phyloP scores from a whole-genome alignment of 2,329 filamentous ascomycete genomes.

The Coleophoma eucalyptorum region DNA sequence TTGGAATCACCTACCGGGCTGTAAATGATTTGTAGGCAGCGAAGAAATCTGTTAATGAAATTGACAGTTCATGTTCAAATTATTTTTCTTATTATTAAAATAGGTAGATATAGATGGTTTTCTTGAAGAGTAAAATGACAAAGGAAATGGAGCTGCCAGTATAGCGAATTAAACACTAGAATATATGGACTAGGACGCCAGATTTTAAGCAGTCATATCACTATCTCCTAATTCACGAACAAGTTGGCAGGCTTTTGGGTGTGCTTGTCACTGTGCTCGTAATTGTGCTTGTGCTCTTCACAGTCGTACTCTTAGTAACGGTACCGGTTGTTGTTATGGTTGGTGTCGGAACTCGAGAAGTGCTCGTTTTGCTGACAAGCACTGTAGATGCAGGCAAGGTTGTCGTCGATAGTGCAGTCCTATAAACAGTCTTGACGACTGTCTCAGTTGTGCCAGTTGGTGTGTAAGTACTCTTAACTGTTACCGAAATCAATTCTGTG shows the following conservation, averaged over 20 bases:
- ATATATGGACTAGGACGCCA: too few species aligned
- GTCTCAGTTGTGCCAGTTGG: not conserved
- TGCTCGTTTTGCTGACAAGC: not conserved
- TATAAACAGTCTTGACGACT: not conserved
- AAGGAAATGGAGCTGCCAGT: too few species aligned
- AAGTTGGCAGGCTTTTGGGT: not conserved
- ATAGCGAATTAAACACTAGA: too few species aligned
- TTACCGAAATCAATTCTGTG: not conserved
- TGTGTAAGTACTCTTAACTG: not conserved
- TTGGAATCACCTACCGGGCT: too few species aligned
- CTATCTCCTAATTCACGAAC: not conserved
- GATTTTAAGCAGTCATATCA: too few species aligned
- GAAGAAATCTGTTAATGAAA: too few species aligned
- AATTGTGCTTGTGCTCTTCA: not conserved
- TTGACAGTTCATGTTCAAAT: too few species aligned
- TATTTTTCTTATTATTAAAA: too few species aligned
- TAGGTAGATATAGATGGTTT: too few species aligned
- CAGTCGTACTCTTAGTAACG: not conserved
- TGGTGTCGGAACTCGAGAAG: not conserved
- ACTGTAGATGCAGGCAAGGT: not conserved
- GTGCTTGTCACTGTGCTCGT: not conserved
- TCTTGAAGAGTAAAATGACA: too few species aligned
- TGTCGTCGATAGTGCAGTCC: not conserved
- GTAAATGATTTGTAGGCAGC: too few species aligned
- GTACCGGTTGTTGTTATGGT: not conserved